phyloP scores from a whole-genome alignment of 331 rosid genomes.

The Quercus tomentella region DNA sequence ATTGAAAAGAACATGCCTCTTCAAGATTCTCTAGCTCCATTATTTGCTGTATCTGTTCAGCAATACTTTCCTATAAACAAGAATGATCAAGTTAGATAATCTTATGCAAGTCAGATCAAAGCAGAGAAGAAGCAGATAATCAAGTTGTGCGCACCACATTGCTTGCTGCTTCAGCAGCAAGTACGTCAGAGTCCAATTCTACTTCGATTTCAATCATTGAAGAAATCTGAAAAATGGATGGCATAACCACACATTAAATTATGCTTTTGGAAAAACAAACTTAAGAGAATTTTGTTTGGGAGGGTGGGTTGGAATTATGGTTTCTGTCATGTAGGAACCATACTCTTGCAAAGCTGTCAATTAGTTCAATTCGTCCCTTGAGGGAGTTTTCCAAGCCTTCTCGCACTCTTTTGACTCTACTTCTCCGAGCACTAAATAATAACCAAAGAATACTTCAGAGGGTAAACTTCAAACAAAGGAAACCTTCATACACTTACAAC shows the following conservation, averaged over 20 bases:
- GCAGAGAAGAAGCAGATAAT: slow-evolving; percentile 7
- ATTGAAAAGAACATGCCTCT: slow-evolving; percentile 53
- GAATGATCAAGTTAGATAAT: slow-evolving; percentile 6
- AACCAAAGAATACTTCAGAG: neutral
- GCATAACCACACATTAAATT: slow-evolving; percentile 16
- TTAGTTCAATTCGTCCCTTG: slow-evolving; percentile 71
- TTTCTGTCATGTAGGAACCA: slow-evolving; percentile 18
- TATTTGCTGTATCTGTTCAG: slow-evolving; percentile 86
- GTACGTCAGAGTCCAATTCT: slow-evolving; percentile 90
- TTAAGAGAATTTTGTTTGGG: neutral
- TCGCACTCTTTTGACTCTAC: slow-evolving; percentile 72
- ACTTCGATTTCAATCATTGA: slow-evolving; percentile 97
- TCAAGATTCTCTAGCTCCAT: slow-evolving; percentile 95
- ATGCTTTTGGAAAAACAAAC: slow-evolving; percentile 10
- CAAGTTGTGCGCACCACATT: slow-evolving; percentile 48
- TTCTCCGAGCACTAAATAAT: slow-evolving; percentile 61
- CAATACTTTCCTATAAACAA: slow-evolving; percentile 68
- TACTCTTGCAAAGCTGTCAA: slow-evolving; percentile 92
- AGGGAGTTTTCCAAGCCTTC: slow-evolving; percentile 84
- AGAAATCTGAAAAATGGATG: slow-evolving; percentile 56
- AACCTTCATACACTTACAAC: neutral
- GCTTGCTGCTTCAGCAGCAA: slow-evolving; percentile 86
- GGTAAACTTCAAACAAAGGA: neutral
- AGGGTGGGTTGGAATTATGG: neutral
- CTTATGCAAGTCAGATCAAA: slow-evolving; percentile 7